Evolutionary conservation across 2,329 filamentous ascomycete species (phyloP), one percentile per base, ranked within the genome.

Genomic region (Capronia coronata): DNA sequence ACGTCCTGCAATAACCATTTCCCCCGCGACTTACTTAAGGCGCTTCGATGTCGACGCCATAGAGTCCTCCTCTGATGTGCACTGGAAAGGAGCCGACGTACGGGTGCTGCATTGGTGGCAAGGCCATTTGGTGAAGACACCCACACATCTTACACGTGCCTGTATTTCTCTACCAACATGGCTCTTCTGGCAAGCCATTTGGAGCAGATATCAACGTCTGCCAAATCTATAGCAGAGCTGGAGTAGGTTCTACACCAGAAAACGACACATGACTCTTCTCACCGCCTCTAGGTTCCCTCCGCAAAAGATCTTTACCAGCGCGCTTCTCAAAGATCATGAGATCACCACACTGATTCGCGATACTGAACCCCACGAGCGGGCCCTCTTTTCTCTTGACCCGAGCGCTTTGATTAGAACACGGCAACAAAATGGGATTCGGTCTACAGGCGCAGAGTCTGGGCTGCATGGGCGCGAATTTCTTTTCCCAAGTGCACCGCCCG

Each of bases 221-320:
- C 86, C 55, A 79, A 83, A 66, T 83, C 84, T 50, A 89, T 90
- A 58, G 78, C 83, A 53, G 81, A 83, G 44, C 76, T 90, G 14
- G 83, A 84, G 86, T 89, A 71, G 54, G 79, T 40, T 18, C 30
- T 41, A 25, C 46, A 30, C 55, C 57, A 59, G 55, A 61, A 18
- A 2, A 18, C 8, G 3, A 18, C 8, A 5, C 18, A 37, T 22
- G 22, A 49, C 48, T 56, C 48, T 48, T 58, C 52, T 48, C 37
- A 52, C 19, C 43, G 25, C 21, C 21, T 32, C 39, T 63, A 94
- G 88, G 27, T 97, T 97, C 61, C 87, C 87, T 34, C 80, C 80
- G 1, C 87, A 91, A n/a, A 94, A 87, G 63, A 89, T 93, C 63
- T 98, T 97, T 71, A 93, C 90, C 59, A 96, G 94, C 67, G 89